Evolutionary conservation across 345 rosid genomes (phyloP), one percentile per base, ranked within the genome.

Genomic region (Murraya paniculata): DNA sequence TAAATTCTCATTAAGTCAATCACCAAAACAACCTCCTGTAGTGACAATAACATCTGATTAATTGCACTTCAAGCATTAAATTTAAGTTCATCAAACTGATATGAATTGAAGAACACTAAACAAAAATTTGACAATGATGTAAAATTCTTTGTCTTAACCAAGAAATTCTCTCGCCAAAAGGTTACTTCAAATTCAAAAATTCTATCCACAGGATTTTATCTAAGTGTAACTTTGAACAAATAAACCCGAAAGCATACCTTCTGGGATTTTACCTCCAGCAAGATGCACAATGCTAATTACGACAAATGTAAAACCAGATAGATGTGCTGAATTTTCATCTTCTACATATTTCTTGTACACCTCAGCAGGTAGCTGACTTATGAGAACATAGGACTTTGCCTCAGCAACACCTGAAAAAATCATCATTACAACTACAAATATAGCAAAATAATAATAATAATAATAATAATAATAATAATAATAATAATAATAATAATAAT

Each of bases 191-290:
- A 66, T 33, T 30, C 25, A 69, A 48, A 58, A 77, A 27, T 61
- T 73, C 35, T 22, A n/a, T 10, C 50, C 59, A 45, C 41, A 35
- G 9, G 41, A 7, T 39, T 9, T 11, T 25, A n/a, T 50, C 27
- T 38, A 24, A 59, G 41, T 33, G 45, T 14, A 28, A 53, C 48
- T 33, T 9, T 62, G 1, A 65, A 76, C 27, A 38, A 64, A 25
- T 4, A 59, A 75, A 45, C 41, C 19, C 31, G 31, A 64, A 77
- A 14, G 45, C 80, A 67, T 82, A 96, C 97, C 98, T 88, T 96
- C 94, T 8, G 89, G 84, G 65, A 94, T 86, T 81, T 90, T 90
- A 60, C 97, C 97, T 38, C 98, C 97, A 2, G 95, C 88, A 64
- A 94, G 97, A 61, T 88, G 94, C 66, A 92, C 95, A 73, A 96